Percentiles rank a stretch among this genome's conserved stretches.
Conservation (phyloP, 768 basidiomycete genomes). For the Amanita brunnescens region DNA sequence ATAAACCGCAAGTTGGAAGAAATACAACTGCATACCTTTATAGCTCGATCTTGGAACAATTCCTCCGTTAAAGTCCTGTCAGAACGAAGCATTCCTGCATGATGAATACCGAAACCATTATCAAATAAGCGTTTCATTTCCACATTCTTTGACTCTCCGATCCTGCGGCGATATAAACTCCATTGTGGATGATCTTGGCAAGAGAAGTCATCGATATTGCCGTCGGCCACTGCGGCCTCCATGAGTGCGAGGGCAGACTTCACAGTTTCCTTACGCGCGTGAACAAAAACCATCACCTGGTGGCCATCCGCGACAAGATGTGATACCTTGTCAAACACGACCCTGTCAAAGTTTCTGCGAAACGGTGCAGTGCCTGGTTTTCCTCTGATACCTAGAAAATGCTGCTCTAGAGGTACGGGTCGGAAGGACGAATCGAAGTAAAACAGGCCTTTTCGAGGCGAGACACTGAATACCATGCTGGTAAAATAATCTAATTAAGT, state of each 20-base stretch:
- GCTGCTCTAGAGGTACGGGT: slow-evolving; percentile 94
- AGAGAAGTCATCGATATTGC: slow-evolving; percentile 67
- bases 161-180: slow-evolving; percentile 63
- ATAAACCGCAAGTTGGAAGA: background rate
- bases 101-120: slow-evolving; percentile 91
- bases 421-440: slow-evolving; percentile 98
- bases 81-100: slow-evolving; percentile 93
- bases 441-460: slow-evolving; percentile 79
- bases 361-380: slow-evolving; percentile 67
- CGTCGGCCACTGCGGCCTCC: slow-evolving; percentile 68
- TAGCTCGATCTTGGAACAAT: slow-evolving; percentile 83
- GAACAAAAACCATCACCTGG: slow-evolving; percentile 99
- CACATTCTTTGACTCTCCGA: slow-evolving; percentile 81
- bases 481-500: background rate
- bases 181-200: slow-evolving; percentile 77
- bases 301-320: slow-evolving; percentile 86
- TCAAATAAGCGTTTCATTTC: slow-evolving; percentile 96
- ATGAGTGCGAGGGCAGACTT: slow-evolving; percentile 77
- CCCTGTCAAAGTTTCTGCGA: slow-evolving; percentile 81
- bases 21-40: slow-evolving; percentile 56
- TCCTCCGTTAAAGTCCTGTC: slow-evolving; percentile 94
- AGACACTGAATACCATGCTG: slow-evolving; percentile 48
- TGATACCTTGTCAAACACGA: slow-evolving; percentile 85
- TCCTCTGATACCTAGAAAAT: slow-evolving; percentile 89
- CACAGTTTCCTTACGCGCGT: slow-evolving; percentile 96